phyloP scores from a whole-genome alignment of 1,139 yeast species.

The Kurtzmaniella quercitrusa region DNA sequence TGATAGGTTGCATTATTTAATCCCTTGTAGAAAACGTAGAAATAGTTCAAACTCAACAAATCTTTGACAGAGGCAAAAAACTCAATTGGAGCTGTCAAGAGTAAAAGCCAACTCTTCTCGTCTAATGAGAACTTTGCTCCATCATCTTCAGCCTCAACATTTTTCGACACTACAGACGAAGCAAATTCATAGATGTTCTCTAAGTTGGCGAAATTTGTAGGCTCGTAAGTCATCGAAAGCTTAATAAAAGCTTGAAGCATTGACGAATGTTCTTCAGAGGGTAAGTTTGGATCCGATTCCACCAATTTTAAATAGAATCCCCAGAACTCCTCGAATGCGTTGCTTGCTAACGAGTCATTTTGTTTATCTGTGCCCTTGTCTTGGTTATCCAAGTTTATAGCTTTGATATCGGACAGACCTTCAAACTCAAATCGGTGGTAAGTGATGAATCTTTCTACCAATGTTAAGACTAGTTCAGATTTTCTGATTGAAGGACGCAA shows the following conservation, averaged over 20 bases:
- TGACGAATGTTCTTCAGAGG: constrained; percentile 61
- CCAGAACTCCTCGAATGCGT: constrained; percentile 58
- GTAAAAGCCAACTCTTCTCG: constrained; percentile 41
- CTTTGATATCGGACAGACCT: constrained; percentile 5
- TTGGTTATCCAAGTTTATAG: background rate
- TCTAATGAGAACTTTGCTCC: constrained; percentile 6
- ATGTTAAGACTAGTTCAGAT: constrained; percentile 60
- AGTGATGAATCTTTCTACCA: constrained; percentile 71
- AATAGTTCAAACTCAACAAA: constrained; percentile 32
- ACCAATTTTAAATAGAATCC: constrained; percentile 53
- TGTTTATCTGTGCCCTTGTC: constrained; percentile 1
- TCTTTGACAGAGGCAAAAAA: constrained; percentile 30
- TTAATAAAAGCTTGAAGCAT: constrained; percentile 63
- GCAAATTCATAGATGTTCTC: constrained; percentile 62
- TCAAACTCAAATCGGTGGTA: constrained; percentile 42
- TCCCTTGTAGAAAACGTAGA: constrained; percentile 38
- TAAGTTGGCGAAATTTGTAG: constrained; percentile 55
- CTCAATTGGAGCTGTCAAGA: constrained; percentile 57
- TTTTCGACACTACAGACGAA: constrained; percentile 35
- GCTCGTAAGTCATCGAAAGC: constrained; percentile 65
- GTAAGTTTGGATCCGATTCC: constrained; percentile 57
- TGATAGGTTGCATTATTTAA: constrained; percentile 30
- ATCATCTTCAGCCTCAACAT: background rate
- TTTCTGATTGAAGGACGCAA: constrained; percentile 69
- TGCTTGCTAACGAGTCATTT: constrained; percentile 7